Percentiles rank a stretch among this genome's conserved stretches.
phyloP scores from a whole-genome alignment of 1,284 basidiomycete genomes.

The Phaffia rhodozyma region DNA sequence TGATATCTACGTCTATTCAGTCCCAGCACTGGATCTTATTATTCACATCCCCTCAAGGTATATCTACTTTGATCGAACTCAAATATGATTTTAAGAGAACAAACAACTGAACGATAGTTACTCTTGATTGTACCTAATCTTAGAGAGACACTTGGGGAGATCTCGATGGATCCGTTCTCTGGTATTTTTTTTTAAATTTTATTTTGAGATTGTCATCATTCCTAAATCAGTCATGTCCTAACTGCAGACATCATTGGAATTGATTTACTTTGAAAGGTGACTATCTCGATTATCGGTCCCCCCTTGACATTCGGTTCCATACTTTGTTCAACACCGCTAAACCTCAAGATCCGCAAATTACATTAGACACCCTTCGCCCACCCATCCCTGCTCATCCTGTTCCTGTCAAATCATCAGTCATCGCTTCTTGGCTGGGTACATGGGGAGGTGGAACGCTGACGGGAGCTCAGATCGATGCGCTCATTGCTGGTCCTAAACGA shows the following conservation, averaged over 20 bases:
- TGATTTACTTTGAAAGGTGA: conserved; percentile 24
- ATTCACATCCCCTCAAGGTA: conserved; percentile 29
- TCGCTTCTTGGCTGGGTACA: conserved; percentile 30
- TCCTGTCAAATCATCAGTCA: conserved; percentile 26
- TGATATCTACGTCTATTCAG: conserved; percentile 51
- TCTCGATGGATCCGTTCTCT: conserved; percentile 34
- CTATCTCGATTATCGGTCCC: conserved; percentile 32
- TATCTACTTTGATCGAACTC: not conserved
- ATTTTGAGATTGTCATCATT: not conserved
- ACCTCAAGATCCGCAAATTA: conserved; percentile 32
- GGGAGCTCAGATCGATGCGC: conserved; percentile 31
- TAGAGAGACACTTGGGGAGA: conserved; percentile 27
- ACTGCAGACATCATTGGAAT: no score
- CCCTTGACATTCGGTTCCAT: conserved; percentile 33
- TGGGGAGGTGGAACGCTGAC: conserved; percentile 35
- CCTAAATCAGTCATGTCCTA: not conserved
- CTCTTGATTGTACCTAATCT: not conserved
- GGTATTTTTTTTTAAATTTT: not conserved
- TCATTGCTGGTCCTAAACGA: conserved; percentile 33
- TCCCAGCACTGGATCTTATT: conserved; percentile 44
- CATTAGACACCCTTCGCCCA: conserved; percentile 27
- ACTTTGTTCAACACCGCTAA: conserved; percentile 37
- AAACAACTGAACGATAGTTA: conserved; percentile 24
- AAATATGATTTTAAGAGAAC: not conserved
- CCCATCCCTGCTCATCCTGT: conserved; percentile 30